Evolutionary conservation across 176 grass and related monocot species (phyloP), one percentile per base, ranked within the genome.

Genomic region (Paspalum notatum): DNA sequence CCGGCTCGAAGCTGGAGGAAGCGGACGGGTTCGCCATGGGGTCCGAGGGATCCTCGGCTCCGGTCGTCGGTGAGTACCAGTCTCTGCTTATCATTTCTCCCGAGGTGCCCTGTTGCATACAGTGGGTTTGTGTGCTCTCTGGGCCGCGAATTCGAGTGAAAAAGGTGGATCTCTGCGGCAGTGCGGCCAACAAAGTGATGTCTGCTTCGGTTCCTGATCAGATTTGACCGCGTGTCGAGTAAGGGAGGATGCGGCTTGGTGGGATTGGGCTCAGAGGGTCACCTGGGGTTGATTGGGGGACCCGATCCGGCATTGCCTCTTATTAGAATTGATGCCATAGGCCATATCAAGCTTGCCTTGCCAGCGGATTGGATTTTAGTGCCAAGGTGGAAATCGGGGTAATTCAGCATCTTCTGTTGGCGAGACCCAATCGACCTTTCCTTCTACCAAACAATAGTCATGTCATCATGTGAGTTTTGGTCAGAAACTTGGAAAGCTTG

Each of bases 1-100:
- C 26, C 18, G 40, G 53, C 26, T 24, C 47, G 53, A 56, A 70
- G 82, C 82, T 85, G 76, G 76, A 84, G 82, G 76, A 71, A 48
- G 66, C 57, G 25, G 62, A 76, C 18, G 46, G 39, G 63, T 11
- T 89, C 54, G 63, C 71, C 18, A 89, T 89, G 87, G 87, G 77
- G 39, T 76, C 82, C 18, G 87, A 89, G 63, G 87, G 77, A 69
- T 80, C 87, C 7, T 89, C 87, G 14, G 82, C 70, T 26, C 22
- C 24, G 63, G 87, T 89, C n/a, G 71, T 89, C 55, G 87, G 82
- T 85, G 77, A 85, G 80, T 87, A 51, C 13, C 37, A n/a, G 41
- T 22, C 51, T 39, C 17, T 60, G 50, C 4, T 26, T 27, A 20
- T 66, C 67, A 14, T 79, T 50, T 72, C 41, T 55, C 27, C 5